Evolutionary conservation across 257 asterid species (phyloP).

Genomic region (Fraxinus quadrangulata): DNA sequence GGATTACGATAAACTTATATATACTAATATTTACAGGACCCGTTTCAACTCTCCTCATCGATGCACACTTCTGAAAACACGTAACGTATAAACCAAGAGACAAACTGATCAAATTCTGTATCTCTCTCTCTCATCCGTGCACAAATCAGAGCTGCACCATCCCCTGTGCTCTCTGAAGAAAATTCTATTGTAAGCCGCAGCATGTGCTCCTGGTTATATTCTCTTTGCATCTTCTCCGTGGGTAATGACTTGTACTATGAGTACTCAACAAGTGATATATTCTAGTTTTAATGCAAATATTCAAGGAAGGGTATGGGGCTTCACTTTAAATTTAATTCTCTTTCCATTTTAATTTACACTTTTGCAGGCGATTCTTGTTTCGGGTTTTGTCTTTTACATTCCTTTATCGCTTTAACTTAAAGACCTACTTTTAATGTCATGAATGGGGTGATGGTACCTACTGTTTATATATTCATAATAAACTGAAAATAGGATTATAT

Average conservation of each 20-base stretch:
- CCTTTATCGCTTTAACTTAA: neutral
- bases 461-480: too few relatives aligned
- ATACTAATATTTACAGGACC: neutral
- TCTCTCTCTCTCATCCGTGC: neutral
- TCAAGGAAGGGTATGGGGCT: neutral
- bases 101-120: neutral
- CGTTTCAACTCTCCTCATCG: neutral
- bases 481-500: slow-evolving; percentile 14
- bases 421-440: neutral
- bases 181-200: neutral
- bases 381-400: neutral
- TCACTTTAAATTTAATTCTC: neutral
- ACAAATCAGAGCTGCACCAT: neutral
- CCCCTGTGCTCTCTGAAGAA: neutral
- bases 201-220: neutral
- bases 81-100: neutral
- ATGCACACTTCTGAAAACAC: neutral
- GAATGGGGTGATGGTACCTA: neutral
- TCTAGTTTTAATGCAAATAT: neutral
- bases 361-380: neutral
- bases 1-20: too few relatives aligned
- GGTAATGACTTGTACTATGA: neutral
- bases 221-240: neutral
- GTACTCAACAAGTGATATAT: neutral
- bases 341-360: neutral